Conservation (phyloP, 495 filamentous ascomycete genomes). For the Neurospora pannonica region DNA sequence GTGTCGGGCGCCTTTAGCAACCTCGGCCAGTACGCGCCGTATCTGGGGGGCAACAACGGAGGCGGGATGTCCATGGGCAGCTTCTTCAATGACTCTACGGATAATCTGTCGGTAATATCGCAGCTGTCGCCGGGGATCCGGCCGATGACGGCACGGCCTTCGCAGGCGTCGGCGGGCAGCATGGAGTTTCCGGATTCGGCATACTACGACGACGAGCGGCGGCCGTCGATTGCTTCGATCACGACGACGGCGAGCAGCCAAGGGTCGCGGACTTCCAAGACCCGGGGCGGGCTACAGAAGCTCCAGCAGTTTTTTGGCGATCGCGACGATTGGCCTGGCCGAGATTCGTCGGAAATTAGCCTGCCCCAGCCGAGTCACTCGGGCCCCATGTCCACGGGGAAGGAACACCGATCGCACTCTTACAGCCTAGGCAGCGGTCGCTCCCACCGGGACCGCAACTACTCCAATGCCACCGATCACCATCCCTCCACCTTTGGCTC, state of each 20-base stretch:
- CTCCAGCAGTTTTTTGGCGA: conserved; percentile 72
- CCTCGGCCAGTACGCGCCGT: conserved; percentile 35
- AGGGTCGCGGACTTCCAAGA: conserved; percentile 72
- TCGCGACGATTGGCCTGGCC: conserved; percentile 59
- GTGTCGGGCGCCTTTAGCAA: conserved; percentile 18
- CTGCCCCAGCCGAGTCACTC: conserved; percentile 36
- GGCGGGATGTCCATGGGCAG: conserved; percentile 26
- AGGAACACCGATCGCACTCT: conserved; percentile 44
- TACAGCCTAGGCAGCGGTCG: conserved; percentile 41
- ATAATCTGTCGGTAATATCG: conserved; percentile 45
- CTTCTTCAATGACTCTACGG: conserved; percentile 60
- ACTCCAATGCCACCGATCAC: conserved; percentile 57
- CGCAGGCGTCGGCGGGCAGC: conserved; percentile 33
- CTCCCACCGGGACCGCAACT: conserved; percentile 59
- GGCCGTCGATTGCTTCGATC: conserved; percentile 82
- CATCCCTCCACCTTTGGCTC: not conserved
- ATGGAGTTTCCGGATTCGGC: conserved; percentile 58
- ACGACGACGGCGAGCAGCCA: conserved; percentile 80
- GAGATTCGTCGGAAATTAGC: conserved; percentile 66
- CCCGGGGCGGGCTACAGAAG: conserved; percentile 58
- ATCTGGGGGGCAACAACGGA: conserved; percentile 33
- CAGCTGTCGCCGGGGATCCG: conserved; percentile 58
- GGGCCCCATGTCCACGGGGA: conserved; percentile 25
- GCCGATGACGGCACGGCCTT: conserved; percentile 48
- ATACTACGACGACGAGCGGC: conserved; percentile 62